These are phyloP conservation scores for Pseudopithomyces chartarum DNA, from an alignment of 2,329 filamentous ascomycete species.

Conservation along the genomic window DNA sequence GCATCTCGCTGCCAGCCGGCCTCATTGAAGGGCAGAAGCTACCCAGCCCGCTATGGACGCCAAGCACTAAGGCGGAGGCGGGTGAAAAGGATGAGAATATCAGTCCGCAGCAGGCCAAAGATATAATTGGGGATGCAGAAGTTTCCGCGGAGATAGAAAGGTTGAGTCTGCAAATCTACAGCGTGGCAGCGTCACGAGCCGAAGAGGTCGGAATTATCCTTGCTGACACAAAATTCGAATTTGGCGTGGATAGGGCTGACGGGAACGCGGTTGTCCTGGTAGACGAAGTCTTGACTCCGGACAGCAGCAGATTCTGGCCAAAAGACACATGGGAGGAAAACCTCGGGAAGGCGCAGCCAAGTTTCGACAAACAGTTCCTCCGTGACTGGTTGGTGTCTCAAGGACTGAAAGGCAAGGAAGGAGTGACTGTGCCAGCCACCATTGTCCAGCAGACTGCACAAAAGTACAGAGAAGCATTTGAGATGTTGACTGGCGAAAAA, in stretches of 20 bases:
- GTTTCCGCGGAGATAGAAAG: constrained; percentile 69
- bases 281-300: constrained; percentile 84
- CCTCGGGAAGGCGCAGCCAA: constrained; percentile 75
- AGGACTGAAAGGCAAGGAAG: constrained; percentile 76
- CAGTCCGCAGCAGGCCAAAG: constrained; percentile 63
- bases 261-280: constrained; percentile 73
- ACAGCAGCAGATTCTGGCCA: constrained; percentile 82
- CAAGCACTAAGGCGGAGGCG: constrained; percentile 81
- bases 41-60: constrained; percentile 73
- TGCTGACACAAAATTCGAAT: constrained; percentile 79
- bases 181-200: constrained; percentile 67
- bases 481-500: constrained; percentile 64
- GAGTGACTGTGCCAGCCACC: constrained; percentile 73
- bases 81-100: constrained; percentile 89
- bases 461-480: constrained; percentile 78
- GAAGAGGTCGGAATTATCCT: constrained; percentile 72
- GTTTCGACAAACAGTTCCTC: constrained; percentile 80
- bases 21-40: constrained; percentile 74
- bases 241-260: constrained; percentile 65
- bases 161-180: constrained; percentile 68
- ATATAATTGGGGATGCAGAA: constrained; percentile 65
- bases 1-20: constrained; percentile 70
- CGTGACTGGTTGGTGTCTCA: constrained; percentile 79
- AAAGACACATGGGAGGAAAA: constrained; percentile 66
- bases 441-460: constrained; percentile 69